Conservation (phyloP, 169 alveolate species). For the Fabrea salina region DNA sequence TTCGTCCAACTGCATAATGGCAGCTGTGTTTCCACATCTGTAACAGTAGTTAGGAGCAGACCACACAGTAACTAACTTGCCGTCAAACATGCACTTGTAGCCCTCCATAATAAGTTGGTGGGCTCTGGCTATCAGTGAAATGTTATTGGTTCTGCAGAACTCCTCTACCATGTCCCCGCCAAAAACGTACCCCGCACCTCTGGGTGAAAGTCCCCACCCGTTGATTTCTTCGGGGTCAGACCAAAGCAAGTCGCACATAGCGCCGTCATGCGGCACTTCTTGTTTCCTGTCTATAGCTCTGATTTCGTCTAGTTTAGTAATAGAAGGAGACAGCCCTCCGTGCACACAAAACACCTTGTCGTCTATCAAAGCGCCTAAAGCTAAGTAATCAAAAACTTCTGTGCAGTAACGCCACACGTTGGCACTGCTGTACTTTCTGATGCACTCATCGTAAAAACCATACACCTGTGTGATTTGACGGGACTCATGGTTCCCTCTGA, state of each 20-base stretch:
- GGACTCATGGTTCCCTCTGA: conserved; percentile 99
- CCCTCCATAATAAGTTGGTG: conserved; percentile 99
- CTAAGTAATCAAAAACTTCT: conserved; percentile 97
- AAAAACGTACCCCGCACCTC: conserved; percentile 99
- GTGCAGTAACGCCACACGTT: conserved; percentile 98
- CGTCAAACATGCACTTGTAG: conserved; percentile 90
- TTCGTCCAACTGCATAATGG: conserved; percentile 90
- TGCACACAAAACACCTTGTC: conserved; percentile 96
- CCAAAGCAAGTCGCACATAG: conserved; percentile 99
- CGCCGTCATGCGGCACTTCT: conserved; percentile 99
- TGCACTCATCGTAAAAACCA: conserved; percentile 99
- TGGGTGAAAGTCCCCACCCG: conserved; percentile 99
- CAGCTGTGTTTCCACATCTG: conserved; percentile 72
- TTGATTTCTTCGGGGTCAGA: conserved; percentile 99
- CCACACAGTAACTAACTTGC: conserved; percentile 89
- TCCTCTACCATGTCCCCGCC: conserved; percentile 97
- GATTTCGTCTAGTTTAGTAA: conserved; percentile 92
- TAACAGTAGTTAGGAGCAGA: conserved; percentile 96
- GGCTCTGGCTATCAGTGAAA: conserved; percentile 98
- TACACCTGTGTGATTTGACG: conserved; percentile 98
- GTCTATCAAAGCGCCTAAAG: conserved; percentile 96
- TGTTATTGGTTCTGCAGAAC: conserved; percentile 93
- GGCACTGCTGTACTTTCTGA: conserved; percentile 97
- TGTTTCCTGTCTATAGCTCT: conserved; percentile 92
- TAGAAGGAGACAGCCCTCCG: conserved; percentile 98